Evolutionary conservation across 768 basidiomycete genomes (phyloP).

Genomic region (Piloderma croceum): DNA sequence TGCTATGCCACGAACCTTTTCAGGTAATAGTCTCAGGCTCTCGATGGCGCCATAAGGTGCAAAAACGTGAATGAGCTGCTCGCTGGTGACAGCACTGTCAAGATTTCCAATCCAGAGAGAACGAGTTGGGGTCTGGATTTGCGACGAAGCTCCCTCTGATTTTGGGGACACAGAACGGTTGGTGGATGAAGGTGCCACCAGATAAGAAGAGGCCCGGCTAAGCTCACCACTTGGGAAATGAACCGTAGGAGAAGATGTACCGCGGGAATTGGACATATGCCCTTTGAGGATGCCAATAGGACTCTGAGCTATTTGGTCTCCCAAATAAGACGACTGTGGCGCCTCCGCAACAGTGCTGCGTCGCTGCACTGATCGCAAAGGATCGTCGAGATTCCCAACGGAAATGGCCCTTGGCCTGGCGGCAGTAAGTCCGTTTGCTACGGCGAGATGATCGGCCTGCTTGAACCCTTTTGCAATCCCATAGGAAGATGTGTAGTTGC

Average conservation of each 20-base stretch:
- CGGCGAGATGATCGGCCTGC: constrained; percentile 58
- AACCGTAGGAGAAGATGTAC: constrained; percentile 43
- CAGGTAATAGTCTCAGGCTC: constrained; percentile 87
- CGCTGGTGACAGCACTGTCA: constrained; percentile 89
- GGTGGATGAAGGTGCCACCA: constrained; percentile 61
- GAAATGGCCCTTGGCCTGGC: constrained; percentile 78
- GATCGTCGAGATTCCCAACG: constrained; percentile 82
- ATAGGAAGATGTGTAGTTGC: constrained; percentile 48
- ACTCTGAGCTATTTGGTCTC: constrained; percentile 44
- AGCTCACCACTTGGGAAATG: constrained; percentile 61
- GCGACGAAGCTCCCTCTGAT: constrained; percentile 61
- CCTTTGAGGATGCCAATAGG: constrained; percentile 54
- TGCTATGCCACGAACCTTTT: constrained; percentile 65
- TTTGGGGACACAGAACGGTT: constrained; percentile 82
- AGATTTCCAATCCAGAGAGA: constrained; percentile 98
- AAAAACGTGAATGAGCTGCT: constrained; percentile 93
- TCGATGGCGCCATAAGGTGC: constrained; percentile 97
- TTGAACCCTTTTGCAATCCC: constrained; percentile 73
- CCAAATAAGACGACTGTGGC: constrained; percentile 47
- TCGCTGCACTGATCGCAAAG: constrained; percentile 63
- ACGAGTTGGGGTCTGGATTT: constrained; percentile 89
- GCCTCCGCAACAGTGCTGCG: constrained; percentile 55
- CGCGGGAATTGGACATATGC: constrained; percentile 48
- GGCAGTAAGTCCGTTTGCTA: constrained; percentile 35
- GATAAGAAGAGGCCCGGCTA: constrained; percentile 58